Percentiles rank a stretch among this genome's conserved stretches.
Conservation (phyloP, 345 rosid species). For the Camelina neglecta region DNA sequence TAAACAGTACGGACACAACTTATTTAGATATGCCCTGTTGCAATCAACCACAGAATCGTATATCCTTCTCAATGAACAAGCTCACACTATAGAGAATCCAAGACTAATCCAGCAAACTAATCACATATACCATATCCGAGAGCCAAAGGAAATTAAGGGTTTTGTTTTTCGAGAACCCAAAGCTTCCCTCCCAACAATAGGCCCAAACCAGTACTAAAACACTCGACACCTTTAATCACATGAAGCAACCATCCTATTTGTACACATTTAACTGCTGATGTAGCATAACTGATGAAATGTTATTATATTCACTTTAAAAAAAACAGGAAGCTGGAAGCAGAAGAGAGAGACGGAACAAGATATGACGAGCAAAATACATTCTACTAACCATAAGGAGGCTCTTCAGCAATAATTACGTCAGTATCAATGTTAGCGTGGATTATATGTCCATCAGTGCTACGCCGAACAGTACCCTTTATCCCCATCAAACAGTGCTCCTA, state of each 20-base stretch:
- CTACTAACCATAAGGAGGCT: conserved; percentile 92
- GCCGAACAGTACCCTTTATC: conserved; percentile 97
- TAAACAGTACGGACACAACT: background rate
- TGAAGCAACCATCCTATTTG: background rate
- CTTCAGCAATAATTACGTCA: conserved; percentile 97
- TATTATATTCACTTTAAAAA: conserved; percentile 1
- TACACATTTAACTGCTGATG: conserved; percentile 4
- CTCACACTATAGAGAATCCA: conserved; percentile 1
- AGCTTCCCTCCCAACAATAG: background rate
- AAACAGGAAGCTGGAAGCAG: conserved; percentile 10
- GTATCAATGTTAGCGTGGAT: conserved; percentile 99
- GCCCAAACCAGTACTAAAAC: conserved; percentile 13
- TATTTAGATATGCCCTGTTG: background rate
- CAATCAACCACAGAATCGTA: background rate
- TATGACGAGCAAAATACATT: conserved; percentile 11
- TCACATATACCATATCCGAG: background rate
- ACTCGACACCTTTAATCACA: background rate
- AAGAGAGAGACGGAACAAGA: conserved; percentile 5
- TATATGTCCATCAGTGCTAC: conserved; percentile 98
- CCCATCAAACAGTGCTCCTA: conserved; percentile 99
- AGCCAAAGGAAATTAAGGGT: background rate
- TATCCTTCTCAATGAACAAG: background rate
- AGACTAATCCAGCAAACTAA: background rate
- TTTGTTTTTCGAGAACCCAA: conserved; percentile 6
- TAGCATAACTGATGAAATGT: background rate